phyloP scores from a whole-genome alignment of 495 filamentous ascomycete genomes.

The Jackrogersella multiformis region DNA sequence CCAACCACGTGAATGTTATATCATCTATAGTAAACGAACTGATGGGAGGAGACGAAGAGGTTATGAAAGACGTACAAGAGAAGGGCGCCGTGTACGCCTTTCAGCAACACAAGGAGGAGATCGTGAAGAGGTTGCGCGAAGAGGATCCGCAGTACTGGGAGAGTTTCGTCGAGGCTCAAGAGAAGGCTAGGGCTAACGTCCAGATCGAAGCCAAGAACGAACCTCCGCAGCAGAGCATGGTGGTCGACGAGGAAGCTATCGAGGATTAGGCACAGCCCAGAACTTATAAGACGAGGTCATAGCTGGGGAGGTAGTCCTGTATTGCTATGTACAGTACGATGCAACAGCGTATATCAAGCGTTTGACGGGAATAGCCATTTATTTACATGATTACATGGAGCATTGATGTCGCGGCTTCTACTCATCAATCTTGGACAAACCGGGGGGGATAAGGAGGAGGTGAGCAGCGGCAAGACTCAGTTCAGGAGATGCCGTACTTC shows the following conservation, averaged over 20 bases:
- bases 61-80: slow-evolving; percentile 63
- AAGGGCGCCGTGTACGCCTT: slow-evolving; percentile 68
- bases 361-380: not conserved
- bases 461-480: not conserved
- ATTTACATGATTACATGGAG: not conserved
- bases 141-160: slow-evolving; percentile 70
- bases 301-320: slow-evolving; percentile 7
- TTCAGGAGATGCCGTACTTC: too few relatives aligned
- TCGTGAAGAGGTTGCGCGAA: slow-evolving; percentile 59
- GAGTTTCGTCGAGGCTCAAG: slow-evolving; percentile 71
- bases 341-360: not conserved
- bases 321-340: slow-evolving; percentile 26
- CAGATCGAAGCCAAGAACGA: slow-evolving; percentile 40
- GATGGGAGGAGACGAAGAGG: slow-evolving; percentile 63
- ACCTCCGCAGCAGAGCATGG: slow-evolving; percentile 13
- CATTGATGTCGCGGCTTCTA: not conserved
- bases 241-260: slow-evolving; percentile 45
- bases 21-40: slow-evolving; percentile 71
- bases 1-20: slow-evolving; percentile 64
- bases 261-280: slow-evolving; percentile 35
- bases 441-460: not conserved
- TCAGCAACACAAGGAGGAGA: slow-evolving; percentile 62
- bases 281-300: not conserved
- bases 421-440: not conserved
- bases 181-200: slow-evolving; percentile 70